Conservation (phyloP, 108 stramenopile genomes). For the Epithemia pelagica region DNA sequence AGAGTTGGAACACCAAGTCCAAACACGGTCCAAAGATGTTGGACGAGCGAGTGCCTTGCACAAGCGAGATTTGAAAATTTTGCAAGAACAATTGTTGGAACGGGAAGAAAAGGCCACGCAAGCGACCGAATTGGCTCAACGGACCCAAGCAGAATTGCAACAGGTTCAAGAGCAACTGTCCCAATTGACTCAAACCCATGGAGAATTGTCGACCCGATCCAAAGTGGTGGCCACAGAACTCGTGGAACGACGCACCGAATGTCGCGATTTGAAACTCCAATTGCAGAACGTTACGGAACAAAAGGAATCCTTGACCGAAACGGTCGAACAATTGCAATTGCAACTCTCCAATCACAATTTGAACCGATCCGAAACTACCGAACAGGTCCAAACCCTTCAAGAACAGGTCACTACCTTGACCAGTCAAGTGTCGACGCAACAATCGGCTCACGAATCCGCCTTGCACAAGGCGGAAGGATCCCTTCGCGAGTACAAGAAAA, state of each 20-base stretch:
- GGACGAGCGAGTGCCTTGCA: slow-evolving; percentile 1
- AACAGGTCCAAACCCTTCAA: slow-evolving; percentile 36
- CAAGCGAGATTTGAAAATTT: slow-evolving; percentile 7
- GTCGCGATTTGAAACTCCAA: slow-evolving; percentile 44
- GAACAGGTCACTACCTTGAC: background rate
- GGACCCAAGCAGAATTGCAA: slow-evolving; percentile 17
- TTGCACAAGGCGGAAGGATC: slow-evolving; percentile 52
- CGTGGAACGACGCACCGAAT: slow-evolving; percentile 75
- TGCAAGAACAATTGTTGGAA: slow-evolving; percentile 6
- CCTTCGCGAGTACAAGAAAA: slow-evolving; percentile 74
- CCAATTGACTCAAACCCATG: slow-evolving; percentile 43
- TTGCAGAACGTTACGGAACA: slow-evolving; percentile 38
- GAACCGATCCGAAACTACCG: slow-evolving; percentile 43
- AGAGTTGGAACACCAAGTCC: slow-evolving; percentile 42
- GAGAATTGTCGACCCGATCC: slow-evolving; percentile 61
- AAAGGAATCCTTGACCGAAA: slow-evolving; percentile 37
- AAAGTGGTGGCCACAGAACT: slow-evolving; percentile 75
- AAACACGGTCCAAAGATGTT: slow-evolving; percentile 6
- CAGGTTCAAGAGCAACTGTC: slow-evolving; percentile 43
- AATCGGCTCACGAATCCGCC: slow-evolving; percentile 40
- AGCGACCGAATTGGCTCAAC: background rate
- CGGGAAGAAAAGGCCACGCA: slow-evolving; percentile 15
- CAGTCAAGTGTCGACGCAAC: slow-evolving; percentile 22
- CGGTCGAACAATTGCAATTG: slow-evolving; percentile 41
- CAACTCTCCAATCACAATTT: slow-evolving; percentile 45